A percentile compares a stretch with the other conserved stretches of the same genome.
These are phyloP conservation scores for Prunus armeniaca DNA, from an alignment of 306 rosid genomes.

Conservation along the genomic window DNA sequence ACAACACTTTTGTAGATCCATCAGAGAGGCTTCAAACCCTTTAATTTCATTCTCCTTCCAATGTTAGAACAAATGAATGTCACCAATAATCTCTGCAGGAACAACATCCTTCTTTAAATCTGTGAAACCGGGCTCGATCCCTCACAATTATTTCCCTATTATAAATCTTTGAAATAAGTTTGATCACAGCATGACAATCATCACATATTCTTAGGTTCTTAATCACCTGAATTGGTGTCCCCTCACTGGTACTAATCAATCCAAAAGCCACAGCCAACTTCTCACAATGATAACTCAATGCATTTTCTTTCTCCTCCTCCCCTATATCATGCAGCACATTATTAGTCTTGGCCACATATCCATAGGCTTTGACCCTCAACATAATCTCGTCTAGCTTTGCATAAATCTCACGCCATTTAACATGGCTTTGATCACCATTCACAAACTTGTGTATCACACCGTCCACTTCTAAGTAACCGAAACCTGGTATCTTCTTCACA, in stretches of 20 bases:
- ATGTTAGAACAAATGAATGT: not conserved
- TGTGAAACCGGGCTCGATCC: conserved; percentile 84
- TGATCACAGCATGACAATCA: conserved; percentile 76
- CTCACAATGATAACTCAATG: conserved; percentile 72
- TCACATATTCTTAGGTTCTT: conserved; percentile 87
- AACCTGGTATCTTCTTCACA: conserved; percentile 80
- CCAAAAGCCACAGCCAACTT: conserved; percentile 89
- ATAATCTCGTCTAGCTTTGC: conserved; percentile 80
- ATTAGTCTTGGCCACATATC: conserved; percentile 64
- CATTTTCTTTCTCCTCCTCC: conserved; percentile 91
- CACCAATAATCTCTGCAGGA: conserved; percentile 94
- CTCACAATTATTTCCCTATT: conserved; percentile 74
- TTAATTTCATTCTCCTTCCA: not conserved
- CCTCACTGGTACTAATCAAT: conserved; percentile 63
- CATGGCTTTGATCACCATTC: conserved; percentile 70
- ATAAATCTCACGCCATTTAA: conserved; percentile 54
- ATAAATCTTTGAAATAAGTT: conserved; percentile 59
- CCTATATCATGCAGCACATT: conserved; percentile 90
- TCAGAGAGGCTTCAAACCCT: not conserved
- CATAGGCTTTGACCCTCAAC: conserved; percentile 51
- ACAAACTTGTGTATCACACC: conserved; percentile 63
- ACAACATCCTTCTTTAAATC: conserved; percentile 69
- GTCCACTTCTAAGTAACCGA: conserved; percentile 70
- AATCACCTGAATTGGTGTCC: conserved; percentile 68
- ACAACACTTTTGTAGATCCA: not conserved